Evolutionary conservation across 768 basidiomycete species (phyloP), one percentile per base, ranked within the genome.

Genomic region (Gyrodon lividus): DNA sequence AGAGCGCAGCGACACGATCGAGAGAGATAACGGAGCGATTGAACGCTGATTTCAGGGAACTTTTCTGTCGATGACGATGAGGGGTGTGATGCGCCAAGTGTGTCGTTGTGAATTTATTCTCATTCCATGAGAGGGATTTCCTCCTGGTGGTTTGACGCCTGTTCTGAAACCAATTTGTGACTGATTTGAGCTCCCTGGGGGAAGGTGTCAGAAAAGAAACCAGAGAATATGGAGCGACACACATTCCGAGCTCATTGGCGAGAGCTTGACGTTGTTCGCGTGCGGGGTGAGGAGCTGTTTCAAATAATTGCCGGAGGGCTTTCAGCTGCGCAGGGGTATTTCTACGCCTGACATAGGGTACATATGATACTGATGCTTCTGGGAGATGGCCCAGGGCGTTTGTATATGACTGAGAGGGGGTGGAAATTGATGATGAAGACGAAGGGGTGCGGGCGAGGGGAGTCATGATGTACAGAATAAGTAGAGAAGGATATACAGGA

Each of bases 161-260:
- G 68, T 90, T 89, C 67, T 90, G 88, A 64, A 89, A 89, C 88
- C 88, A 90, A 44, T 88, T 85, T 10, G 86, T 85, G 47, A 85
- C 82, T 1, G 83, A 83, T 59, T 82, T 84, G 24, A 78, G 73
- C 63, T 84, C 83, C 83, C 83, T 85, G 24, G 39, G 34, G 28
- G 9, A 19, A 43, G 20, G 17, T n/a, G 52, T 68, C 42, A 59
- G 53, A 10, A 59, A 52, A 10, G 28, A 23, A 4, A 10, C 17
- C 20, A 14, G 16, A 3, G 6, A 40, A 22, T 4, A 23, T 20
- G 14, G 24, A 34, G 19, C 4, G 35, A 61, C 60, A 2, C 42
- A 77, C 76, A 78, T 66, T 56, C 64, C 69, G 30, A 72, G 63
- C 43, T 77, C 69, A 9, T 54, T 58, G 10, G 76, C 72, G 35